Percentiles rank a stretch among this genome's conserved stretches.
phyloP scores from a whole-genome alignment of 805 yeast species.

The Lipomyces mesembrius region DNA sequence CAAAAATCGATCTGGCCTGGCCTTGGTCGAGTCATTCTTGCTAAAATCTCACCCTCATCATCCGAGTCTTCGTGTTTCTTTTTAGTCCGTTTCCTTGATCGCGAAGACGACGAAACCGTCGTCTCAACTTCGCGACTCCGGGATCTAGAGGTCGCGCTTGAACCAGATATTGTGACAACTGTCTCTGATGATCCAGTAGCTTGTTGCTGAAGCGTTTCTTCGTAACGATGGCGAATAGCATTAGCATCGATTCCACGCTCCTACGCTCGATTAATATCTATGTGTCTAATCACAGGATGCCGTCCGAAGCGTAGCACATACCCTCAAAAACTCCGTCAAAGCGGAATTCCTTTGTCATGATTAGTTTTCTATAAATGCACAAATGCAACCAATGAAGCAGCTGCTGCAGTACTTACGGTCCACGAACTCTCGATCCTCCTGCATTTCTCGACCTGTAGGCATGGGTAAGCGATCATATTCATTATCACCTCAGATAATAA shows the following conservation, averaged over 20 bases:
- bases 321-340: conserved; percentile 37
- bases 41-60: conserved; percentile 29
- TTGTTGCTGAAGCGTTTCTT: conserved; percentile 15
- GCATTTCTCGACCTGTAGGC: conserved; percentile 18
- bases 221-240: conserved; percentile 32
- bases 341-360: conserved; percentile 32
- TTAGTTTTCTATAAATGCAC: background rate
- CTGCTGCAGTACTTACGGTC: conserved; percentile 27
- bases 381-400: background rate
- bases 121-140: conserved; percentile 12
- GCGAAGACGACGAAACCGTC: background rate
- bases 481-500: background rate
- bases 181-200: conserved; percentile 19
- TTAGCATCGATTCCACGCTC: conserved; percentile 37
- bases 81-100: conserved; percentile 16
- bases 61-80: conserved; percentile 30
- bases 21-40: conserved; percentile 20
- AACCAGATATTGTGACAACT: conserved; percentile 21
- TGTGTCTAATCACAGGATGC: background rate
- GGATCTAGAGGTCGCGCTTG: background rate
- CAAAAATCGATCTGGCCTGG: conserved; percentile 56
- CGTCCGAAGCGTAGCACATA: conserved; percentile 6
- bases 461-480: background rate
- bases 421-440: conserved; percentile 23
- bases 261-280: conserved; percentile 7